phyloP scores from a whole-genome alignment of 2,329 filamentous ascomycete genomes.

The Aspergillus sp. region DNA sequence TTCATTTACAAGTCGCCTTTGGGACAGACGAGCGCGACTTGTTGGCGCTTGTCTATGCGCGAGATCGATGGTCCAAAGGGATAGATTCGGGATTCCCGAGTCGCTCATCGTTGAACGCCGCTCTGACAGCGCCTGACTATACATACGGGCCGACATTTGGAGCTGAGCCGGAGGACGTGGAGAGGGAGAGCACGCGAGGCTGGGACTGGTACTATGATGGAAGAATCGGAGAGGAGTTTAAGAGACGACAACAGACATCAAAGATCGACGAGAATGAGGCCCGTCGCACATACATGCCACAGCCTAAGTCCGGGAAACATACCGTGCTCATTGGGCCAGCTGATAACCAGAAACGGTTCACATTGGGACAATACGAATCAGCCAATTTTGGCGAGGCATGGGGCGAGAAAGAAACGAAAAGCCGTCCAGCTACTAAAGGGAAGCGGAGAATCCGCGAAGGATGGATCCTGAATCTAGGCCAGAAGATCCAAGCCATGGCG shows the following conservation, averaged over 20 bases:
- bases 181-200: slow-evolving; percentile 38
- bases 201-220: slow-evolving; percentile 48
- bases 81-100: slow-evolving; percentile 46
- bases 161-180: slow-evolving; percentile 31
- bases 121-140: slow-evolving; percentile 23
- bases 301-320: slow-evolving; percentile 23
- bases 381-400: slow-evolving; percentile 43
- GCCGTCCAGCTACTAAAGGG: slow-evolving; percentile 4
- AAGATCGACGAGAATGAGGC: slow-evolving; percentile 31
- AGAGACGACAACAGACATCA: slow-evolving; percentile 32
- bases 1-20: slow-evolving; percentile 43
- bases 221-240: slow-evolving; percentile 35
- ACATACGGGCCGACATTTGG: slow-evolving; percentile 38
- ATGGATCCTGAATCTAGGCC: slow-evolving; percentile 52
- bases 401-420: slow-evolving; percentile 15
- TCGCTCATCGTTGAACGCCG: slow-evolving; percentile 28
- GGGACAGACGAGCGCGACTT: slow-evolving; percentile 45
- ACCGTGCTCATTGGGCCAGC: slow-evolving; percentile 46
- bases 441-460: slow-evolving; percentile 27
- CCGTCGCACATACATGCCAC: slow-evolving; percentile 35
- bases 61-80: slow-evolving; percentile 42
- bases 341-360: slow-evolving; percentile 36
- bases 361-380: slow-evolving; percentile 34
- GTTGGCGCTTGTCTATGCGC: slow-evolving; percentile 39
- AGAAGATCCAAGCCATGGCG: slow-evolving; percentile 42